Base-by-base conservation (phyloP, 495 filamentous ascomycete genomes). In the Parachaetomium inaequale region DNA sequence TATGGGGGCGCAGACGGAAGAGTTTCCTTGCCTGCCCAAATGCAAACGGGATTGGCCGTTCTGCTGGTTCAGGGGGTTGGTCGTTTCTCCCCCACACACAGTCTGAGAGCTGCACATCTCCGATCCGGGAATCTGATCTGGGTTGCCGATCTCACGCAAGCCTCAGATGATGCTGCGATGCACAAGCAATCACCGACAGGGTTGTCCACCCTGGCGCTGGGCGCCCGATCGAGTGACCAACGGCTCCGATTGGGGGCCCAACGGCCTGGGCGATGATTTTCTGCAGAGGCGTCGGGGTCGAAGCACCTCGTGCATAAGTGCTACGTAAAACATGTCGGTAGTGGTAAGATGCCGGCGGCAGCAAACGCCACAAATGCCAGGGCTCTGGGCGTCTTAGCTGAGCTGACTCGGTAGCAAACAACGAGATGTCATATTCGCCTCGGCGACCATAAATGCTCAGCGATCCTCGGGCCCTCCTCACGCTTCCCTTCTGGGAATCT, bases 401-500 rank as follows among this genome's bases (percentile, higher is more conserved):
- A n/a, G 28, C 29, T 61, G 59, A 19, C 43, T 25, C 15, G 7
- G 59, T 11, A 19, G 59, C 64, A 66, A 66, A 66, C 59, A 63
- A 55, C n/a, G 31, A 62, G 19, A 49, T 49, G 25, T 49, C 46
- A 25, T 1, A 25, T 26, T 28, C 12, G 25, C 29, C 54, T 14
- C n/a, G 7, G 1, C 25, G 11, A 7, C 23, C 4, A 36, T 8
- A 51, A 32, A 28, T 28, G n/a, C 62, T 46, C 25, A 15, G 34
- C 11, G 14, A 26, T 12, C 29, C 38, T 11, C 23, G 7, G 12
- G 26, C 11, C 34, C n/a, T 28, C 17, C 47, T 53, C 21, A 55
- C 23, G 26, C 25, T 68, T 19, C 66, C 62, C 5, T 63, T 65
- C 62, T 65, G 36, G 52, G 66, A 63, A 55, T 36, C 47, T 28